phyloP scores from a whole-genome alignment of 2,329 filamentous ascomycete species.

The Sporothrix brasiliensis region DNA sequence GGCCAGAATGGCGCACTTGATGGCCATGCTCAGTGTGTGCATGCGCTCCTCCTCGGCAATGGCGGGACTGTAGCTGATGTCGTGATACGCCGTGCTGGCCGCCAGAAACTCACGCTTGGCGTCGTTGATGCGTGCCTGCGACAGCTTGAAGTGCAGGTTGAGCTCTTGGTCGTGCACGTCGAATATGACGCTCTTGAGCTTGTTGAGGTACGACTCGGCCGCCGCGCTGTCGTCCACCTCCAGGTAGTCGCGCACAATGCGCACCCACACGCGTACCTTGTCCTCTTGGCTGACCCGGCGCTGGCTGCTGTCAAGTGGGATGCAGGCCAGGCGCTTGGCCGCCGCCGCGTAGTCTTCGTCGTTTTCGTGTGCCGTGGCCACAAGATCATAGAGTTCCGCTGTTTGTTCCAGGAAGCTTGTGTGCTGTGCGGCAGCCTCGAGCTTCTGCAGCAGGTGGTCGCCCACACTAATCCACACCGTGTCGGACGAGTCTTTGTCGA shows the following conservation, averaged over 20 bases:
- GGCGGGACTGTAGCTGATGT: slow-evolving; percentile 74
- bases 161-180: slow-evolving; percentile 73
- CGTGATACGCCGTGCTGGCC: slow-evolving; percentile 84
- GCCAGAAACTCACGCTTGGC: slow-evolving; percentile 86
- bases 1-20: slow-evolving; percentile 89
- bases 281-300: slow-evolving; percentile 79
- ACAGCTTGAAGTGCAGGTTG: slow-evolving; percentile 83
- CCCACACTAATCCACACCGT: slow-evolving; percentile 76
- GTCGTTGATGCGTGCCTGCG: slow-evolving; percentile 90
- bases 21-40: slow-evolving; percentile 80
- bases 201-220: slow-evolving; percentile 87
- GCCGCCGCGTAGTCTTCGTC: slow-evolving; percentile 80
- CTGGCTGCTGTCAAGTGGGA: slow-evolving; percentile 87
- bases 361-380: slow-evolving; percentile 80
- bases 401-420: slow-evolving; percentile 83
- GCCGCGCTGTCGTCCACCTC: slow-evolving; percentile 88
- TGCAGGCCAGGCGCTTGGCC: slow-evolving; percentile 76
- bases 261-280: slow-evolving; percentile 84
- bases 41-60: slow-evolving; percentile 87
- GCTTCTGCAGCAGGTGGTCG: slow-evolving; percentile 67
- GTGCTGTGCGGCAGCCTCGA: slow-evolving; percentile 56
- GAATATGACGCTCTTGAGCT: slow-evolving; percentile 90
- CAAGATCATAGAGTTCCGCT: slow-evolving; percentile 73
- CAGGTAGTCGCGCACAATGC: slow-evolving; percentile 90
- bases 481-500: slow-evolving; percentile 53